These are phyloP conservation scores for Ogataea pignaliae DNA, from an alignment of 805 yeast genomes.

Conservation along the genomic window DNA sequence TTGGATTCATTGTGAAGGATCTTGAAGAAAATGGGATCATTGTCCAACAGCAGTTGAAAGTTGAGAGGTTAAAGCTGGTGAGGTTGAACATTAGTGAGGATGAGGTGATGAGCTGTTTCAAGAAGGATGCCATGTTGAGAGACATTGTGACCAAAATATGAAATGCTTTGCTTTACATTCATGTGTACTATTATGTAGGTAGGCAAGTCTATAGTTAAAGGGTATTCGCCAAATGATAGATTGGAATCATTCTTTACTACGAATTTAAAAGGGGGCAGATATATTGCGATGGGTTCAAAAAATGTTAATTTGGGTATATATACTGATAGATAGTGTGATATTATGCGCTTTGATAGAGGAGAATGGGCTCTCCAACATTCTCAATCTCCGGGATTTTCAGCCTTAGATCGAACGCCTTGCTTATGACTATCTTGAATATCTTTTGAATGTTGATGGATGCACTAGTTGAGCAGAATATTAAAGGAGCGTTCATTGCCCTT, in stretches of 20 bases:
- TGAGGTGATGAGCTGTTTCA: constrained; percentile 58
- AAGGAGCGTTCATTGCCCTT: constrained; percentile 77
- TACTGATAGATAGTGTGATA: too few relatives aligned
- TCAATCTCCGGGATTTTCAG: constrained; percentile 79
- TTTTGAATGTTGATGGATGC: constrained; percentile 92
- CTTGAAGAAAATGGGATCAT: constrained; percentile 77
- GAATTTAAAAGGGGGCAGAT: constrained; percentile 1
- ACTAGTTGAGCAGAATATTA: constrained; percentile 86
- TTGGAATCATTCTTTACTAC: too few relatives aligned
- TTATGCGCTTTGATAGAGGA: constrained; percentile 49
- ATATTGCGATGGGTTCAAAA: background rate
- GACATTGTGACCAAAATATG: constrained; percentile 20
- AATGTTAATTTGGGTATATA: background rate
- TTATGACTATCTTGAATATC: constrained; percentile 83
- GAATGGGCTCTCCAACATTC: constrained; percentile 86
- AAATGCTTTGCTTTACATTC: too few relatives aligned
- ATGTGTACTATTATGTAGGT: too few relatives aligned
- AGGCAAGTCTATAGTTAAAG: too few relatives aligned
- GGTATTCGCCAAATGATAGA: too few relatives aligned
- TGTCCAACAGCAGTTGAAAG: constrained; percentile 58
- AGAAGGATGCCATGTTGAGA: constrained; percentile 46
- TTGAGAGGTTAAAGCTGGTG: constrained; percentile 63
- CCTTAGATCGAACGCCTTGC: constrained; percentile 85
- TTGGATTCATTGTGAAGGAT: constrained; percentile 59
- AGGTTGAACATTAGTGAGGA: constrained; percentile 68